Evolutionary conservation across 2,329 filamentous ascomycete genomes (phyloP).

Genomic region (Daldinia sp.): DNA sequence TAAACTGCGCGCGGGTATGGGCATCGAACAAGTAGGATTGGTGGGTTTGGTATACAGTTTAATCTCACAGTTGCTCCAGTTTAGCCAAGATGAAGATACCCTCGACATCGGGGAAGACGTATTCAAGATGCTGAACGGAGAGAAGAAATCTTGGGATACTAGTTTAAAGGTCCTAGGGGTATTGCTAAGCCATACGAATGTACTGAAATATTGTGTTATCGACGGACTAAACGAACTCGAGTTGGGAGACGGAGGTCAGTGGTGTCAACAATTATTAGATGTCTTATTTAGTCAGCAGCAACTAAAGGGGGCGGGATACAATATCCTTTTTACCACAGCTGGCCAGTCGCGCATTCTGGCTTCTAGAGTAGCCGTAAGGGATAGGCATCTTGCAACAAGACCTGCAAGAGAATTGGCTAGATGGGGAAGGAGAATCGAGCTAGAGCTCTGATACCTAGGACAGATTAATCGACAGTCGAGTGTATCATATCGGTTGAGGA

Average conservation of each 20-base stretch:
- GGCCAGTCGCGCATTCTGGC: slow-evolving; percentile 29
- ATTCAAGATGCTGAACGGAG: neutral
- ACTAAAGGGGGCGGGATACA: slow-evolving; percentile 2
- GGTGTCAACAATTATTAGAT: slow-evolving; percentile 21
- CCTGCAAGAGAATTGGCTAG: slow-evolving; percentile 25
- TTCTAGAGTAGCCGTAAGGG: slow-evolving; percentile 6
- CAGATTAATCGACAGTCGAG: neutral
- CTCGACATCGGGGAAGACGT: neutral
- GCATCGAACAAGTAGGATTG: slow-evolving; percentile 18
- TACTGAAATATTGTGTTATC: neutral
- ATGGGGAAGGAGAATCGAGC: slow-evolving; percentile 20
- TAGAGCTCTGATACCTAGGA: neutral
- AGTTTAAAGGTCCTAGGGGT: slow-evolving; percentile 1
- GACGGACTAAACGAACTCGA: slow-evolving; percentile 18
- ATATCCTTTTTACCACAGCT: slow-evolving; percentile 28
- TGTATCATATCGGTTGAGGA: neutral
- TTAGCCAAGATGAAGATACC: slow-evolving; percentile 2
- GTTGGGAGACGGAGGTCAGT: slow-evolving; percentile 9
- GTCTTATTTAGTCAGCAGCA: slow-evolving; percentile 19
- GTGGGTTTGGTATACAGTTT: slow-evolving; percentile 27
- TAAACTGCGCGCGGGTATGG: slow-evolving; percentile 1
- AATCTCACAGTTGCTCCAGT: slow-evolving; percentile 24
- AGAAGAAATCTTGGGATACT: neutral
- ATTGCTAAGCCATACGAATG: slow-evolving; percentile 5
- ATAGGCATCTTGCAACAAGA: slow-evolving; percentile 25